Base-by-base conservation (phyloP, 148 eudicot species). In the Fagopyrum tataricum region DNA sequence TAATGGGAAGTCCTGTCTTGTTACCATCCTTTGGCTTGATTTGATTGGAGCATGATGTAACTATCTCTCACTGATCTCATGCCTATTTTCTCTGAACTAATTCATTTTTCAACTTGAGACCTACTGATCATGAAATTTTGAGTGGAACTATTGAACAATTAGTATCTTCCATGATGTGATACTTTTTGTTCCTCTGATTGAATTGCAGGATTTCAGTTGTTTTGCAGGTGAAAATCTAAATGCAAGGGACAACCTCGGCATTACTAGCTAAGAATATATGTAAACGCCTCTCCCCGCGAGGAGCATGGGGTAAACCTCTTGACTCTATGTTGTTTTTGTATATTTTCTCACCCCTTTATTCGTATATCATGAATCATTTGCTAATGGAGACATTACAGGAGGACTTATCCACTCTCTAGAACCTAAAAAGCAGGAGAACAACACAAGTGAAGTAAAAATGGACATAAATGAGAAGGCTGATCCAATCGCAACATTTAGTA, bases 401-500 rank as follows among this genome's bases (percentile, higher is more conserved):
- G 77, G 82, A 8, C 69, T 83, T 76, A 83, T 72, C 11, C 82
- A 84, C 23, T 70, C 87, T 20, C 77, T 82, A 71, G 80, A 79
- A 47, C 87, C 82, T 0, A 86, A 76, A 76, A 84, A 86, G 58
- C 81, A 58, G 71, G 61, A 72, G n/a, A 70, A 76, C 74, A 76
- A 84, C 62, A 74, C 72, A 70, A 85, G 70, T 67, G 72, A 75
- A 62, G 77, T 59, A 48, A 77, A 62, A 59, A 51, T 47, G 39
- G 44, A 81, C 5, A 56, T 56, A 15, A 83, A 81, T 66, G 87
- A 84, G 14, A 75, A 81, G 59, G 78, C 74, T 59, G 86, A 87
- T 26, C 86, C 93, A 4, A 78, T 89, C 47, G 90, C 76, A 75
- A 86, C 97, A 72, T 91, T 87, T 73, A 89, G 94, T 80, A 81